These are phyloP conservation scores for Casuarina cunninghamiana DNA, from an alignment of 306 rosid genomes.

Conservation along the genomic window DNA sequence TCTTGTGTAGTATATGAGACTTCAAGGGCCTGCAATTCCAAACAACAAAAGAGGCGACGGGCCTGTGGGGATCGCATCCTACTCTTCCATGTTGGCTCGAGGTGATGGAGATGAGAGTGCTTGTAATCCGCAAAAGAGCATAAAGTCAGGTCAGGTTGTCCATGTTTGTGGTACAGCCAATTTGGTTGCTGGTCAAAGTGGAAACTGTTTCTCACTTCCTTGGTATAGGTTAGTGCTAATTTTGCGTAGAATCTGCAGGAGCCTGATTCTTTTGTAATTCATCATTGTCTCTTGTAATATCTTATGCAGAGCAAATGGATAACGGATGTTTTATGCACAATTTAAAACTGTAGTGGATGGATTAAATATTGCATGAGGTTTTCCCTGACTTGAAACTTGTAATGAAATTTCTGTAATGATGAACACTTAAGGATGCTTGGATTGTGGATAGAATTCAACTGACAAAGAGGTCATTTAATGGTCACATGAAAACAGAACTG, in stretches of 20 bases:
- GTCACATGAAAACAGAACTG: background rate
- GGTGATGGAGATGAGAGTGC: conserved; percentile 28
- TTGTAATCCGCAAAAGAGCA: conserved; percentile 24
- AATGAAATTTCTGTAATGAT: background rate
- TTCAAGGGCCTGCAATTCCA: conserved; percentile 30
- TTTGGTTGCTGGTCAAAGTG: conserved; percentile 26
- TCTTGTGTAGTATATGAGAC: conserved; percentile 48
- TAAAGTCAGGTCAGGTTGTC: conserved; percentile 28
- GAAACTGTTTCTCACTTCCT: conserved; percentile 58
- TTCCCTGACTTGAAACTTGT: background rate
- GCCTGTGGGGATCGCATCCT: conserved; percentile 29
- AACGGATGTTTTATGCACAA: background rate
- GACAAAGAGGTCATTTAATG: background rate
- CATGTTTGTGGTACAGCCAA: conserved; percentile 20
- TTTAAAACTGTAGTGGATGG: background rate
- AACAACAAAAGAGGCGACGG: conserved; percentile 37
- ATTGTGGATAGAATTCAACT: background rate
- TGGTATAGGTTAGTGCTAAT: conserved; percentile 58
- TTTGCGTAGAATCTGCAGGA: background rate
- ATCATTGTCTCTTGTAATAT: background rate
- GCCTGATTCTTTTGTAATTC: background rate
- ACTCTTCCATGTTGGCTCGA: conserved; percentile 32
- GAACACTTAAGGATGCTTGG: background rate
- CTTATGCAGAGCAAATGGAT: background rate
- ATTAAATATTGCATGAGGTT: background rate